Base-by-base conservation (phyloP, 1,284 basidiomycete genomes). In the Omphalotus olearius region DNA sequence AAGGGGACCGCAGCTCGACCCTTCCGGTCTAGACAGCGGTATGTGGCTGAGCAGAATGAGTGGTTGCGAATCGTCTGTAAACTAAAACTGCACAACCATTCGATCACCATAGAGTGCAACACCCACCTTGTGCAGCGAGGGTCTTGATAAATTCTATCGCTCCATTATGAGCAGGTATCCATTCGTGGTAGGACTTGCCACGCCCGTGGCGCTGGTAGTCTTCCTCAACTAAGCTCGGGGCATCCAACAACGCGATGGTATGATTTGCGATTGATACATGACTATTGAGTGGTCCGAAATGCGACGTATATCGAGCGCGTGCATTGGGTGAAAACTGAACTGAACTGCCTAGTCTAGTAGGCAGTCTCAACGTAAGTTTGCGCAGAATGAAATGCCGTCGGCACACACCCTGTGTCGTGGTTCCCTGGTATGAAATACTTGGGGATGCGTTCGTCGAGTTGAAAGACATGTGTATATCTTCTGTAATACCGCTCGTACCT, bases 401-500 rank as follows among this genome's bases (percentile, higher is more conserved):
- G 14, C 6, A 64, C 72, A 44, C 62, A 89, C 80, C 88, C 90
- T 39, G 89, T 78, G 62, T 97, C 93, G 60, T 93, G 91, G 63
- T 96, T 97, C 6, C 93, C 93, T 1, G 92, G 87, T 25, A 94
- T 78, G 61, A 83, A 90, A 64, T 88, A 85, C 55, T 78, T 69
- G 52, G 71, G 79, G 47, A 74, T 65, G 11, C 59, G 58, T 16
- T 63, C 51, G 44, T 72, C 62, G 2, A 73, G 57, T 10, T 71
- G 64, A 67, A 93, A 93, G 35, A 91, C 88, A 17, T 71, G 72
- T 52, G 72, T 75, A 71, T 92, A 93, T 48, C 83, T 74, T n/a
- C 63, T 59, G 56, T 76, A 76, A 58, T 93, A 91, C 4, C 62
- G 56, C 45, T 83, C 76, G 62, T 92, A 92, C 62, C 89, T 91